Conservation (phyloP, 2,329 filamentous ascomycete species). For the Aspergillus jensenii region DNA sequence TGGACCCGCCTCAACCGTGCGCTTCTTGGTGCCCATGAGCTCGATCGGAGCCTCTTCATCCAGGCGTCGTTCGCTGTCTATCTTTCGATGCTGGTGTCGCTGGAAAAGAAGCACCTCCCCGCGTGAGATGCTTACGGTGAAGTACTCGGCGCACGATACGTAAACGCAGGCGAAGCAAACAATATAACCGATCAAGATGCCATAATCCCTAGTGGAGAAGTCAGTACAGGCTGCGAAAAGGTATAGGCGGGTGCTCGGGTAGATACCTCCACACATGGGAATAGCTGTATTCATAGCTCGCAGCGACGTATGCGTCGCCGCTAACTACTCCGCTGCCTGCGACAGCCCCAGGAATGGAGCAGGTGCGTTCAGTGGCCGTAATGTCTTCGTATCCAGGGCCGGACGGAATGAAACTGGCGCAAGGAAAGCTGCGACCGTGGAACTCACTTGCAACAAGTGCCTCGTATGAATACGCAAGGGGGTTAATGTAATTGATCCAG, state of each 20-base stretch:
- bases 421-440: slow-evolving; percentile 57
- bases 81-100: slow-evolving; percentile 41
- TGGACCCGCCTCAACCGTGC: too few relatives aligned
- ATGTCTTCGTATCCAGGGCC: slow-evolving; percentile 33
- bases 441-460: slow-evolving; percentile 81
- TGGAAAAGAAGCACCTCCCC: slow-evolving; percentile 73
- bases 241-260: too few relatives aligned
- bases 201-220: slow-evolving; percentile 52
- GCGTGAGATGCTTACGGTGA: slow-evolving; percentile 59
- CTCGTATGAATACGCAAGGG: slow-evolving; percentile 76
- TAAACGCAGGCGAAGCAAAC: slow-evolving; percentile 58
- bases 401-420: slow-evolving; percentile 43
- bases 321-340: slow-evolving; percentile 41
- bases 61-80: not conserved
- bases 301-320: slow-evolving; percentile 58
- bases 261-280: slow-evolving; percentile 57
- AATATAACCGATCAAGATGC: slow-evolving; percentile 64
- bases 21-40: slow-evolving; percentile 37
- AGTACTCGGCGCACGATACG: slow-evolving; percentile 41
- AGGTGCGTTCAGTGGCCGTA: slow-evolving; percentile 42
- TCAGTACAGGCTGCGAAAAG: too few relatives aligned
- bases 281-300: slow-evolving; percentile 56
- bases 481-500: slow-evolving; percentile 78
- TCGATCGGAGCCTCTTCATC: not conserved
- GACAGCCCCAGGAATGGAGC: slow-evolving; percentile 52